Evolutionary conservation across 495 filamentous ascomycete species (phyloP).

Genomic region (Podospora pseudocomata): DNA sequence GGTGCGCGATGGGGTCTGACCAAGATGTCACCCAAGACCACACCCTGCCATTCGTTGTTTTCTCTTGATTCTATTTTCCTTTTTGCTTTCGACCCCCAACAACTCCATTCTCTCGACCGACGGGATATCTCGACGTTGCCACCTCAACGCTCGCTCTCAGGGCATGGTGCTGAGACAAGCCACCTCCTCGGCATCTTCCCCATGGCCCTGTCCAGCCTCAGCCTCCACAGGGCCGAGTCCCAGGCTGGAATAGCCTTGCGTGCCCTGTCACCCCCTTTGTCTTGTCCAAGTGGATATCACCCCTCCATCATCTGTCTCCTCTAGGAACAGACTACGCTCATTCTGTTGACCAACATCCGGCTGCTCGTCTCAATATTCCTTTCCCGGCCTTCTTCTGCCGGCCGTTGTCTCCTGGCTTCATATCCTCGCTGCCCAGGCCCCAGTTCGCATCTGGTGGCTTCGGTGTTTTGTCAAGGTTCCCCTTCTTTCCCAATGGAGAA

Average conservation of each 20-base stretch:
- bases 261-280: slow-evolving; percentile 17
- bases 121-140: slow-evolving; percentile 16
- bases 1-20: not conserved
- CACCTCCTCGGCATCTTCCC: slow-evolving; percentile 32
- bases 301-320: slow-evolving; percentile 8
- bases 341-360: not conserved
- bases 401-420: not conserved
- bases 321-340: slow-evolving; percentile 3
- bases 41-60: not conserved
- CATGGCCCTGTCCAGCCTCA: slow-evolving; percentile 21
- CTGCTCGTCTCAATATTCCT: slow-evolving; percentile 5
- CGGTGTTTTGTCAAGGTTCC: slow-evolving; percentile 29
- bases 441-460: slow-evolving; percentile 8
- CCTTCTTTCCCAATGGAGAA: slow-evolving; percentile 21
- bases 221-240: slow-evolving; percentile 23
- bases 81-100: slow-evolving; percentile 9
- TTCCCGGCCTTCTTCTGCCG: slow-evolving; percentile 1
- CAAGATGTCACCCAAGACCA: not conserved
- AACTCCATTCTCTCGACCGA: not conserved
- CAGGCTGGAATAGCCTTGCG: slow-evolving; percentile 19
- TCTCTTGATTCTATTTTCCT: slow-evolving; percentile 1
- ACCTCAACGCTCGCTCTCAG: slow-evolving; percentile 15
- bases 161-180: slow-evolving; percentile 34
- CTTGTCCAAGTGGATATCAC: slow-evolving; percentile 19
- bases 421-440: slow-evolving; percentile 3